Evolutionary conservation across 2,329 filamentous ascomycete species (phyloP).

Genomic region (Metarhizium sp.): DNA sequence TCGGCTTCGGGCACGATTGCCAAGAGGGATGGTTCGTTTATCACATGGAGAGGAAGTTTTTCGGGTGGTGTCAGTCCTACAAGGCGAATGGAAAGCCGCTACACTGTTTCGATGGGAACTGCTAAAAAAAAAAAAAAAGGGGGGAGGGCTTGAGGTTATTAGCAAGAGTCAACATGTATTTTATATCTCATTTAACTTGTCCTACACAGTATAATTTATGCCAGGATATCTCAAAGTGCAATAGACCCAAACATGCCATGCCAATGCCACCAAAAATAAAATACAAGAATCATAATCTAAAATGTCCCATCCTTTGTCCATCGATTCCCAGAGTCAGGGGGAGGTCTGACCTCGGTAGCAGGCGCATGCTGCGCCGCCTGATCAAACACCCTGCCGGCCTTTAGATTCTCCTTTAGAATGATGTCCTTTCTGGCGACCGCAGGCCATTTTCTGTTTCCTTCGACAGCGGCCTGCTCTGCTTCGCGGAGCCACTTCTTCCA

Average conservation of each 20-base stretch:
- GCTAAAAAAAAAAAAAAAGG: neutral
- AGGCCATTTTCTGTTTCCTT: slow-evolving; percentile 27
- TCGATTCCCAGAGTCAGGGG: slow-evolving; percentile 7
- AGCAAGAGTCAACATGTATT: neutral
- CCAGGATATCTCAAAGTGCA: neutral
- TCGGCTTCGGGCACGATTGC: no score
- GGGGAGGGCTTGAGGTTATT: neutral
- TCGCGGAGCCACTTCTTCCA: slow-evolving; percentile 46
- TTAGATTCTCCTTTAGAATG: slow-evolving; percentile 30
- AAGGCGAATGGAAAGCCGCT: no score
- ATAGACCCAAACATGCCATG: neutral
- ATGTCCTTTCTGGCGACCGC: slow-evolving; percentile 39
- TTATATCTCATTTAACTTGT: neutral
- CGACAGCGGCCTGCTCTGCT: slow-evolving; percentile 30
- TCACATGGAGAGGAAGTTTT: no score
- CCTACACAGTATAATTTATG: neutral
- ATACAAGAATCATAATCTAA: slow-evolving; percentile 1
- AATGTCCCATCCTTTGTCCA: slow-evolving; percentile 17
- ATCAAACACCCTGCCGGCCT: slow-evolving; percentile 12
- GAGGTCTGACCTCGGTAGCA: slow-evolving; percentile 15
- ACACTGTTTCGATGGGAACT: no score
- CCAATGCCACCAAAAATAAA: neutral
- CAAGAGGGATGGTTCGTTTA: no score
- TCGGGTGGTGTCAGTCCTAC: no score
- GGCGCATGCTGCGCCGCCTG: slow-evolving; percentile 21